phyloP scores from a whole-genome alignment of 2,329 filamentous ascomycete genomes.

The Ampelomyces quisqualis region DNA sequence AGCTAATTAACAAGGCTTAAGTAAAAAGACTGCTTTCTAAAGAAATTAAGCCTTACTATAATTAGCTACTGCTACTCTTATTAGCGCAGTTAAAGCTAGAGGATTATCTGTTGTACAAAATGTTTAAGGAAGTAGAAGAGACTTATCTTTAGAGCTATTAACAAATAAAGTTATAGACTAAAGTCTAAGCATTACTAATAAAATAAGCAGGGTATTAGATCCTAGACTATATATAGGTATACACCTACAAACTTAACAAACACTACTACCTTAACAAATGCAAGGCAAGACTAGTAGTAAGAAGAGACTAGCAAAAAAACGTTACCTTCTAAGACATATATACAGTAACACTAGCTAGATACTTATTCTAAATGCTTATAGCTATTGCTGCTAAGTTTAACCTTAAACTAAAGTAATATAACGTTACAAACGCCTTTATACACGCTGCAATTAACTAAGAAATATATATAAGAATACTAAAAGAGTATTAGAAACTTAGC shows the following conservation, averaged over 20 bases:
- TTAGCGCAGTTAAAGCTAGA: neutral
- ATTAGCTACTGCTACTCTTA: slow-evolving; percentile 2
- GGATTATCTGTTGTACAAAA: neutral
- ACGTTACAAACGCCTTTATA: slow-evolving; percentile 7
- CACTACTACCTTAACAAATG: slow-evolving; percentile 1
- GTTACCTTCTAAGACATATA: neutral
- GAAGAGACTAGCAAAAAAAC: neutral
- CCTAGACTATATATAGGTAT: neutral
- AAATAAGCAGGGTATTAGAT: neutral
- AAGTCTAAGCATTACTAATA: neutral
- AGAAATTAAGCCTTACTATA: slow-evolving; percentile 1
- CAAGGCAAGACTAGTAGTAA: neutral
- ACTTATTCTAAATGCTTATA: neutral
- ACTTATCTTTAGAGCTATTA: neutral
- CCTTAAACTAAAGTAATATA: slow-evolving; percentile 2
- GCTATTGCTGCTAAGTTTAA: neutral
- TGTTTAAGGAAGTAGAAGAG: neutral
- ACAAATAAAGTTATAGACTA: neutral
- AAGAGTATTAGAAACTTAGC: neutral
- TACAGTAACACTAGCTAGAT: too few species aligned
- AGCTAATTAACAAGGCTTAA: slow-evolving; percentile 2
- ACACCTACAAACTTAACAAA: neutral
- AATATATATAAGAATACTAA: slow-evolving; percentile 7
- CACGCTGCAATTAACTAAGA: slow-evolving; percentile 3
- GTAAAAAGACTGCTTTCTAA: slow-evolving; percentile 1